Percentiles rank a stretch among this genome's conserved stretches.
phyloP scores from a whole-genome alignment of 176 grass and related monocot species.

The Raddia distichophylla region DNA sequence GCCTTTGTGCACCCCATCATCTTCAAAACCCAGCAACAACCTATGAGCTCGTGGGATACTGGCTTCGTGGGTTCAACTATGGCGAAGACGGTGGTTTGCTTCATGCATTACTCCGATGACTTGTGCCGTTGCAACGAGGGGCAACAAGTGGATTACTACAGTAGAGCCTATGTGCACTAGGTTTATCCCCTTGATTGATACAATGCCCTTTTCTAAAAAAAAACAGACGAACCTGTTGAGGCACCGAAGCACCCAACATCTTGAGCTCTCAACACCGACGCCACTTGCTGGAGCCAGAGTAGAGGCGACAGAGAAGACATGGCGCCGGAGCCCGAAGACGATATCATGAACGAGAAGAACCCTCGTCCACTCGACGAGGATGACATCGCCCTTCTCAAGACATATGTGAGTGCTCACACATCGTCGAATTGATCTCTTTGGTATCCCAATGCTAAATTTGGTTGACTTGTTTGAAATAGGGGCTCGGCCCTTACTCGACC shows the following conservation, averaged over 20 bases:
- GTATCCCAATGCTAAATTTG: neutral
- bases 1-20: no score
- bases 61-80: no score
- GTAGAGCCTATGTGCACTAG: no score
- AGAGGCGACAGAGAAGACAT: constrained; percentile 41
- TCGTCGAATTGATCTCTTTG: constrained; percentile 18
- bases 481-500: constrained; percentile 59
- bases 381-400: constrained; percentile 88
- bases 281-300: neutral
- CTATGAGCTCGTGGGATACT: no score
- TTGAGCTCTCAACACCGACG: neutral
- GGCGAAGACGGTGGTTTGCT: no score
- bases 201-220: no score
- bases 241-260: neutral
- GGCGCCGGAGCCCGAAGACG: constrained; percentile 72
- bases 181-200: no score
- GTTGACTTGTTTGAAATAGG: constrained; percentile 40
- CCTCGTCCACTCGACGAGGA: constrained; percentile 74
- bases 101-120: no score
- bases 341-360: constrained; percentile 82
- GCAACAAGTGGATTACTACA: no score
- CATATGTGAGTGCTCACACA: constrained; percentile 48
- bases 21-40: no score
- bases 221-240: neutral
- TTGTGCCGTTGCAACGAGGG: no score